Evolutionary conservation across 2,329 filamentous ascomycete genomes (phyloP), one percentile per base, ranked within the genome.

Genomic region (Pseudofabraea citricarpa): DNA sequence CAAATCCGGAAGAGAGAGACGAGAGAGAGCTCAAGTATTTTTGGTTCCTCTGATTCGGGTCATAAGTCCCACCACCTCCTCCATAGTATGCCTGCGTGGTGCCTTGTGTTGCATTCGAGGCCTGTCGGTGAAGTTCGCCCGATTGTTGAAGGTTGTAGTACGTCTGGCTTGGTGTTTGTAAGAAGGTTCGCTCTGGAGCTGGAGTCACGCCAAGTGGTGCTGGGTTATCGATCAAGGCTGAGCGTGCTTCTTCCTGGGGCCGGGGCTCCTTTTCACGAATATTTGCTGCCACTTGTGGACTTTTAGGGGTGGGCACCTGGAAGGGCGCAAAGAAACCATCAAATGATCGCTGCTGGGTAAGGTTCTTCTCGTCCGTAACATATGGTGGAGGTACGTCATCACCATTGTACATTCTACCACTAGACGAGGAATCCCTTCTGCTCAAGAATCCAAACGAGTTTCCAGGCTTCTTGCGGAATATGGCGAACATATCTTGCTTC

Each of bases 1-100:
- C 79, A 48, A 83, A 83, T 6, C 79, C 79, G 0, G 80, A 83
- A 0, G 79, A 83, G 4, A 83, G 64, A 0, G 79, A 83, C 0
- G 79, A 82, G 23, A 80, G 54, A 37, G 73, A 71, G 33, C 57
- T 60, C 37, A 61, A 40, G 24, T 50, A 55, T 37, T 55, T 54
- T 6, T 45, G 27, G 23, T 56, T 49, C 43, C 48, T 46, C 35
- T 54, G 50, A 2, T 47, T 48, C 16, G 52, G 47, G 21, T 57
- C 47, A 24, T 54, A 55, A 10, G 47, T 44, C 44, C 54, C 49
- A n/a, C n/a, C n/a, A n/a, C n/a, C n/a, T 24, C 50, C 41, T 6
- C 52, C 54, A 35, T 54, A 48, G 7, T 42, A 43, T 18, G 53
- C 48, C 20, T 38, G 29, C 20, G 41, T 48, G 36, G 43, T 52